phyloP scores from a whole-genome alignment of 768 basidiomycete genomes.

The Multifurca ochricompacta region DNA sequence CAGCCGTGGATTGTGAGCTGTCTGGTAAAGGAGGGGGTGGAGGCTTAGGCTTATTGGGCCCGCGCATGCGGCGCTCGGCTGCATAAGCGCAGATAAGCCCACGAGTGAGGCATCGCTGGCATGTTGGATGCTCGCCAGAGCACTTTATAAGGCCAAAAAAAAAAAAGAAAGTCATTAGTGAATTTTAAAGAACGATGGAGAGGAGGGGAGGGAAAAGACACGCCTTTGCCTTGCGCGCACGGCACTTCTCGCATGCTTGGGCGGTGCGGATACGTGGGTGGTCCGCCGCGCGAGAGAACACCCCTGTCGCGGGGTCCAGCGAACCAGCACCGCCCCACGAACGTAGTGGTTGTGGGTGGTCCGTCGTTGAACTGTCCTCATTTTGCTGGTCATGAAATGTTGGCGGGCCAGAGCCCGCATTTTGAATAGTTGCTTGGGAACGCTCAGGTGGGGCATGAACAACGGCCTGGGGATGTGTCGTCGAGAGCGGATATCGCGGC shows the following conservation, averaged over 20 bases:
- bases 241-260: constrained; percentile 71
- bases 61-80: constrained; percentile 54
- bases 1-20: background rate
- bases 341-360: background rate
- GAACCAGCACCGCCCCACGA: constrained; percentile 37
- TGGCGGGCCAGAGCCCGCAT: background rate
- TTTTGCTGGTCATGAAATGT: background rate
- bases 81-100: constrained; percentile 61
- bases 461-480: background rate
- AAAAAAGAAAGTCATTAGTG: background rate
- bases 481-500: background rate
- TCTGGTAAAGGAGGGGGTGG: background rate
- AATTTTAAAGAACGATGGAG: background rate
- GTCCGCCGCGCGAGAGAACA: constrained; percentile 57
- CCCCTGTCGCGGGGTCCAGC: constrained; percentile 55
- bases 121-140: constrained; percentile 62
- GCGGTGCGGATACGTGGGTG: constrained; percentile 60
- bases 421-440: background rate
- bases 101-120: constrained; percentile 53
- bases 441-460: background rate
- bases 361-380: background rate
- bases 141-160: constrained; percentile 47
- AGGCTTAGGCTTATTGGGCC: constrained; percentile 49
- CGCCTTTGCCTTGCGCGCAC: constrained; percentile 68
- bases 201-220: constrained; percentile 15